Evolutionary conservation across 75 land plant genomes (phyloP), one percentile per base, ranked within the genome.

Genomic region (Picea glauca): DNA sequence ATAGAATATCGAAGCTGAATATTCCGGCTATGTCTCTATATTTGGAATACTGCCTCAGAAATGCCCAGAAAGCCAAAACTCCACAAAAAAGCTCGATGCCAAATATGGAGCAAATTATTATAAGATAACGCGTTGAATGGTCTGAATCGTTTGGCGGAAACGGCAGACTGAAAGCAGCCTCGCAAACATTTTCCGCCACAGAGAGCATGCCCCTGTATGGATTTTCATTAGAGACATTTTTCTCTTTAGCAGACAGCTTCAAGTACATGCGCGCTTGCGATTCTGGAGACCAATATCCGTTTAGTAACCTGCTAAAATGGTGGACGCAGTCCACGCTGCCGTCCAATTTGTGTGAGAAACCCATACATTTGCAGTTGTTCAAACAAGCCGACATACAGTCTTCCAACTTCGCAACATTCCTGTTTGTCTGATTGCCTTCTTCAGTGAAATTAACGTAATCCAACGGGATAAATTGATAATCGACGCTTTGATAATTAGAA

Each of bases 251-350:
- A 58, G 86, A 79, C 3, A 87, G 83, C 59, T 83, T 79, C 15
- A 90, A 12, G 58, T 64, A 87, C 62, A 58, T 56, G 38, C 9
- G 23, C 13, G n/a, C 40, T 32, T 90, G 43, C 11, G 81, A 83
- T 0, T 62, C 78, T 31, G 92, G 89, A 8, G 92, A 90, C 89
- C 87, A 87, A 60, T 77, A 83, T 18, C 89, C 92, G 21, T 83
- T 40, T 9, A 72, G 11, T 32, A 90, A 60, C 0, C 3, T 15
- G 6, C 57, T 66, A 13, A 67, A 11, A 43, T 80, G 77, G 11
- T 78, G 77, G 1, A 38, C 66, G n/a, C 92, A 90, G 46, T 62
- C 58, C 0, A 56, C 75, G 5, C 12, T 58, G 2, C 86, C 91
- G 30, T 81, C 81, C 54, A 46, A 81, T 54, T 81, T 81, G 73